Conservation (phyloP, 192 early-diverging fungal genomes). For the Coemansia sp. region DNA sequence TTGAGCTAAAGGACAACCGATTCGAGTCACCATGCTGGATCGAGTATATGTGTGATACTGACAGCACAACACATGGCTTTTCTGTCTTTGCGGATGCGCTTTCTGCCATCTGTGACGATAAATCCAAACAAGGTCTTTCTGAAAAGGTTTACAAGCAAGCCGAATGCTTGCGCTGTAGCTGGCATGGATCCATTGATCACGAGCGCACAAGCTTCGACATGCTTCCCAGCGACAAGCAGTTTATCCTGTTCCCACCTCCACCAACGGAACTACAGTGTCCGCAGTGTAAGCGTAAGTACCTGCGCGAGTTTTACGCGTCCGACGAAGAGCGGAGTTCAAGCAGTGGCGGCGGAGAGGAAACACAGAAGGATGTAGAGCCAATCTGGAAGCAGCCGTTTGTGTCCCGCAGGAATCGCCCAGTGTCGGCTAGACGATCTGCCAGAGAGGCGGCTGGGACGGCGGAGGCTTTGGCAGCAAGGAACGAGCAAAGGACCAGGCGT, state of each 20-base stretch:
- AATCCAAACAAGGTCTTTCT: conserved; percentile 7
- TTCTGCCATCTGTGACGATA: conserved; percentile 10
- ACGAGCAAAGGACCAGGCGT: conserved; percentile 5
- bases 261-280: conserved; percentile 31
- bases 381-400: conserved; percentile 16
- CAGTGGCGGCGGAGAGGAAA: neutral
- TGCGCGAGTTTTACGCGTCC: conserved; percentile 53
- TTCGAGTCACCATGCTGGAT: conserved; percentile 37
- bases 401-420: conserved; percentile 16
- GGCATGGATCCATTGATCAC: conserved; percentile 44
- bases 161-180: conserved; percentile 51
- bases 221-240: neutral
- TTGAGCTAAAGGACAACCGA: conserved; percentile 35
- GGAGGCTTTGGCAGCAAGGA: neutral
- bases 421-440: neutral
- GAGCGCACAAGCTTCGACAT: conserved; percentile 24
- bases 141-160: conserved; percentile 49
- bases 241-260: conserved; percentile 4
- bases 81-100: conserved; percentile 1
- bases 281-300: conserved; percentile 37
- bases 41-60: conserved; percentile 1
- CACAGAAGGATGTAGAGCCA: neutral
- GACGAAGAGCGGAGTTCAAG: conserved; percentile 11
- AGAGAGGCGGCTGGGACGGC: neutral
- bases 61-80: neutral